Base-by-base conservation (phyloP, 352 stramenopile genomes). In the Pythium apleroticum region DNA sequence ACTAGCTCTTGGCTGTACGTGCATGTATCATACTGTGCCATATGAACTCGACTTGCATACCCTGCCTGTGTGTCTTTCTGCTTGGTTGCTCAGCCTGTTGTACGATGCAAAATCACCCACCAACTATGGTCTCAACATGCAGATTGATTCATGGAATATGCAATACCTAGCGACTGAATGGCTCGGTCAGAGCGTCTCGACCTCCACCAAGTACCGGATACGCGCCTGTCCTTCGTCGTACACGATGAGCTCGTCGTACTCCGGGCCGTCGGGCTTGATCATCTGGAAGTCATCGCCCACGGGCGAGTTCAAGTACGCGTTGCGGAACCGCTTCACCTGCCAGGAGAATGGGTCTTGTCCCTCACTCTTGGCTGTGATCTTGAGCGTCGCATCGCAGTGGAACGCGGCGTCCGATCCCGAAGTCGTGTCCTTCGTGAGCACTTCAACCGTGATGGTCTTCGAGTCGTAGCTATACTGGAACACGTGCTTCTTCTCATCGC, bases 161-260 rank as follows among this genome's bases (percentile, higher is more conserved):
- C 11, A 27, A 20, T 52, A 22, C 20, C 17, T 5, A 5, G 10
- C 30, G 1, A 14, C 7, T 27, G 35, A n/a, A 9, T 19, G 37
- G 25, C n/a, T 56, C 2, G 14, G 31, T 58, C 22, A 71, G 1
- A 71, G 53, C 12, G 65, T 58, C 41, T 89, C 80, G 24, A 94
- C 74, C 63, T 94, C 83, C 19, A 94, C 81, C 7, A 94, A 66
- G 67, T 94, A 94, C 2, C 82, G 80, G 35, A 94, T 88, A 22
- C 77, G 78, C 12, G 76, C 82, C 48, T 90, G 85, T 8, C 70
- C 71, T 60, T 91, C 79, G 43, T 94, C 77, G 78, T 88, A 91
- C 61, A 94, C 85, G 35, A 92, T 85, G 11, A 85, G 69, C 55
- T 94, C 85, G 19, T 83, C 79, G 69, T 90, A 81, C 35, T 74